Percentiles rank a stretch among this genome's conserved stretches.
phyloP scores from a whole-genome alignment of 1,139 yeast species.

The Pichia sp. region DNA sequence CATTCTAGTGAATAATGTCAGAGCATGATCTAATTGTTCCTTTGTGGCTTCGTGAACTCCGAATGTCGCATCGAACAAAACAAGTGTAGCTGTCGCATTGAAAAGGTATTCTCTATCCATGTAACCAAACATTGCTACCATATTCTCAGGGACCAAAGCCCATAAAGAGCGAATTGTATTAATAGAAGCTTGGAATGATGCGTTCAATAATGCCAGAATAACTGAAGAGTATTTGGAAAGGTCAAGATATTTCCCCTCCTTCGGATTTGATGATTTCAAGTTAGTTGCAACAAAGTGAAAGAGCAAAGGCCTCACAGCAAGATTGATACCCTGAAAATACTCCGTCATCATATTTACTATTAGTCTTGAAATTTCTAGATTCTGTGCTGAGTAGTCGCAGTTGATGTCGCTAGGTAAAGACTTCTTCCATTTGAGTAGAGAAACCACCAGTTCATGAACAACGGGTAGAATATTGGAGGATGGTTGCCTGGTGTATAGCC shows the following conservation, averaged over 20 bases:
- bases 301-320: slow-evolving; percentile 73
- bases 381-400: slow-evolving; percentile 53
- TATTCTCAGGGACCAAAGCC: slow-evolving; percentile 65
- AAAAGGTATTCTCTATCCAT: slow-evolving; percentile 84
- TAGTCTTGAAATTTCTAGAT: slow-evolving; percentile 55
- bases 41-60: slow-evolving; percentile 75
- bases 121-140: slow-evolving; percentile 82
- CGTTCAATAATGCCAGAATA: slow-evolving; percentile 61
- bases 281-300: slow-evolving; percentile 76
- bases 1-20: slow-evolving; percentile 66
- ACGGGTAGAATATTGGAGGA: slow-evolving; percentile 67
- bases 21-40: slow-evolving; percentile 67
- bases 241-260: slow-evolving; percentile 45
- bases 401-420: slow-evolving; percentile 56
- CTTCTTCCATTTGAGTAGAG: slow-evolving; percentile 64
- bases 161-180: slow-evolving; percentile 70
- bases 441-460: slow-evolving; percentile 62
- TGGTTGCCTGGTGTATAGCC: slow-evolving; percentile 71
- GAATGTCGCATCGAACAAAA: slow-evolving; percentile 72
- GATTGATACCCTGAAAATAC: slow-evolving; percentile 76
- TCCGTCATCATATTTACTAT: slow-evolving; percentile 79
- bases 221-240: slow-evolving; percentile 62
- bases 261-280: slow-evolving; percentile 36
- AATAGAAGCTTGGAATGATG: slow-evolving; percentile 79
- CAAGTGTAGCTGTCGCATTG: slow-evolving; percentile 72